Percentiles rank a stretch among this genome's conserved stretches.
Conservation (phyloP, 345 rosid species). For the Salix dunnii region DNA sequence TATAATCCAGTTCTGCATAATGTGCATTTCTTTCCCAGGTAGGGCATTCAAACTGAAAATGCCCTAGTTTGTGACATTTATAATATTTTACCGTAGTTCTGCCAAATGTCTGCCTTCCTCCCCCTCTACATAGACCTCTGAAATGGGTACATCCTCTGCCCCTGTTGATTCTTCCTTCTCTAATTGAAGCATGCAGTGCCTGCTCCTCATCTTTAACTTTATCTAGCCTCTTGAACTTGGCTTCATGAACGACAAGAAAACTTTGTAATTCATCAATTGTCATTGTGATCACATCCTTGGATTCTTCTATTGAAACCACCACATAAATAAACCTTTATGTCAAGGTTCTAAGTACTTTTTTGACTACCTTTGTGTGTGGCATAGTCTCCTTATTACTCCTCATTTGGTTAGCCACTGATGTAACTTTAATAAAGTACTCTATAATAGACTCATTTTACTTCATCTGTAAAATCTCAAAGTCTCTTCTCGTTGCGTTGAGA, state of each 20-base stretch:
- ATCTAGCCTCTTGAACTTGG: neutral
- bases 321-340: neutral
- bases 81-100: neutral
- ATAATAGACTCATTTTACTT: neutral
- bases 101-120: neutral
- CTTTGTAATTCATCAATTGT: slow-evolving; percentile 10
- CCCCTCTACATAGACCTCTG: neutral
- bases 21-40: neutral
- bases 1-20: neutral
- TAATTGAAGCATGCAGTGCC: too few species aligned
- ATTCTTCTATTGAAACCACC: neutral
- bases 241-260: slow-evolving; percentile 1
- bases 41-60: slow-evolving; percentile 1
- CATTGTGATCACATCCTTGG: neutral
- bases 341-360: neutral
- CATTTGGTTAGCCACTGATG: neutral
- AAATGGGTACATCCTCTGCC: too few species aligned
- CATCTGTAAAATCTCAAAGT: neutral
- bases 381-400: neutral
- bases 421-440: neutral
- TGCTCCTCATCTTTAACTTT: neutral
- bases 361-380: neutral
- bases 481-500: neutral
- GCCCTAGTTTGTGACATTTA: neutral
- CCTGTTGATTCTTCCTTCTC: neutral